phyloP scores from a whole-genome alignment of 352 stramenopile genomes.

The Phytophthora pini region DNA sequence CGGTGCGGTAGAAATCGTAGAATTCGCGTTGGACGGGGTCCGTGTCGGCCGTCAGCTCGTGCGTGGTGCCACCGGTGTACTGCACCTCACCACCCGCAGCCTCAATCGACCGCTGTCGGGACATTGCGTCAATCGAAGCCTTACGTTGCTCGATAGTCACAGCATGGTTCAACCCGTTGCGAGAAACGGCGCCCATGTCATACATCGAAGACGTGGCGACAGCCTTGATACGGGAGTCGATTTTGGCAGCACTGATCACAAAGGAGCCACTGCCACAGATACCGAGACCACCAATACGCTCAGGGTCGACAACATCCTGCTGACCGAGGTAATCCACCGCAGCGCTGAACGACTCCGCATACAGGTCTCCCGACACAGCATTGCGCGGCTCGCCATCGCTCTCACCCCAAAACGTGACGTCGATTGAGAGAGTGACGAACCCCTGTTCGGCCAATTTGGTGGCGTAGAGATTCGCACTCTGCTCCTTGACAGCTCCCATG shows the following conservation, averaged over 20 bases:
- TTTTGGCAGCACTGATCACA: constrained; percentile 23
- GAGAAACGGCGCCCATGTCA: constrained; percentile 22
- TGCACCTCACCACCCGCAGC: constrained; percentile 9
- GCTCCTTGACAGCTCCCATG: constrained; percentile 34
- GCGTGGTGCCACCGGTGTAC: constrained; percentile 5
- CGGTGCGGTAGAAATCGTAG: constrained; percentile 25
- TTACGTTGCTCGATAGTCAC: constrained; percentile 23
- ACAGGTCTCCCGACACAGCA: constrained; percentile 12
- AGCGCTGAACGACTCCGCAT: constrained; percentile 28
- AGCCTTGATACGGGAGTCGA: constrained; percentile 30
- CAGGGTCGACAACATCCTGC: constrained; percentile 20
- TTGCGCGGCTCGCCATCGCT: constrained; percentile 24
- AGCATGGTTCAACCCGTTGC: constrained; percentile 11
- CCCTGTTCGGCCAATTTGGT: constrained; percentile 28
- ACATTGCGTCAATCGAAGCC: not conserved
- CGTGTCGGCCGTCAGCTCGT: constrained; percentile 21
- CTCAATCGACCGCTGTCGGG: constrained; percentile 13
- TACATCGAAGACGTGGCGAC: constrained; percentile 26
- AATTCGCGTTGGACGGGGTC: constrained; percentile 19
- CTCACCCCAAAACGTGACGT: constrained; percentile 21
- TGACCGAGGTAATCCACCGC: constrained; percentile 21
- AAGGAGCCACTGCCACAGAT: constrained; percentile 31
- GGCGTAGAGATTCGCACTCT: constrained; percentile 29
- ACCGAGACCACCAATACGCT: constrained; percentile 19
- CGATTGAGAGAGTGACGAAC: constrained; percentile 27